Conservation (phyloP, 257 asterid species). For the Solanum bulbocastanum region DNA sequence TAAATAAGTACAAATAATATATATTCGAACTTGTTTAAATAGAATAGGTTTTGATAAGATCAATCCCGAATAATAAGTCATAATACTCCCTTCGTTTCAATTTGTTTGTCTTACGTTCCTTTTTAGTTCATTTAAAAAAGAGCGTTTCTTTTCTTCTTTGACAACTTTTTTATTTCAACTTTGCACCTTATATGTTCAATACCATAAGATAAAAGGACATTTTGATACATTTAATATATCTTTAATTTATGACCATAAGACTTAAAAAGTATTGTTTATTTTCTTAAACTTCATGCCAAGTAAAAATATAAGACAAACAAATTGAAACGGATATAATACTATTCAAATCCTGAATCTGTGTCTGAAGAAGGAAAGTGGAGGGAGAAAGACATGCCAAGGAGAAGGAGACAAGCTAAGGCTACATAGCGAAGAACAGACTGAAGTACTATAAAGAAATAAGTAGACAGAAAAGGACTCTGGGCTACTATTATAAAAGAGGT, state of each 20-base stretch:
- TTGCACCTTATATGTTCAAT: accelerated
- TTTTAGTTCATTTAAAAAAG: too few species aligned
- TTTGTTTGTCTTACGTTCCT: background rate
- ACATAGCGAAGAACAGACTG: constrained; percentile 12
- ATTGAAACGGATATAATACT: background rate
- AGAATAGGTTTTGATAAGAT: background rate
- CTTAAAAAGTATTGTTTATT: background rate
- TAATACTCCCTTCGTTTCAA: background rate
- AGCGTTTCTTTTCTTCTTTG: too few species aligned
- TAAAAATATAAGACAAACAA: too few species aligned
- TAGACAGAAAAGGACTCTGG: constrained; percentile 26
- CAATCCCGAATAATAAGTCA: background rate
- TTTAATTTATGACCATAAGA: background rate
- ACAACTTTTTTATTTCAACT: too few species aligned
- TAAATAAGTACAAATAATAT: background rate
- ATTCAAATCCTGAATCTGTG: background rate
- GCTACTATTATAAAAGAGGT: constrained; percentile 6
- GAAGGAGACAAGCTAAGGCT: constrained; percentile 24
- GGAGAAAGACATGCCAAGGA: constrained; percentile 19
- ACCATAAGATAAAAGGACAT: background rate
- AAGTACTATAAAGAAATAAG: constrained; percentile 12
- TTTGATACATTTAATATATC: background rate
- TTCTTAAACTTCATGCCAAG: background rate
- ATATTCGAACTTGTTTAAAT: background rate
- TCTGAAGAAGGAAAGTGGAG: background rate